Evolutionary conservation across 2,329 filamentous ascomycete genomes (phyloP), one percentile per base, ranked within the genome.

Genomic region (Colletotrichum filicis): DNA sequence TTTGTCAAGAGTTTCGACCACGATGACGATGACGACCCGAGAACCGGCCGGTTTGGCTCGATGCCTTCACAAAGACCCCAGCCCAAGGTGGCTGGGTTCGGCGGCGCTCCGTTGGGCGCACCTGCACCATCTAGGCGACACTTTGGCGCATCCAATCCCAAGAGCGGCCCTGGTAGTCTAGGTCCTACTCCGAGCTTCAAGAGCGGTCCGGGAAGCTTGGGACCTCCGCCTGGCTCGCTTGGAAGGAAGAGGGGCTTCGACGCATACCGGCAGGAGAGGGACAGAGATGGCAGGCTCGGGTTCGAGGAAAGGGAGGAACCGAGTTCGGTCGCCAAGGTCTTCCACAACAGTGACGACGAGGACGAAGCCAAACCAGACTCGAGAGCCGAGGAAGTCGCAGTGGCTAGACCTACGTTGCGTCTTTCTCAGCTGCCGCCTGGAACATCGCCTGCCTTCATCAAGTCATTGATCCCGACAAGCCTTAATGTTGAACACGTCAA

Each of bases 1-100:
- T 98, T 98, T 76, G 91, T 97, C 69, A 96, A 96, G 82, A 95
- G 89, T 68, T 94, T 94, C 77, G 92, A 91, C 57, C 86, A 89
- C 74, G 90, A 92, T 49, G 88, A 89, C 30, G 86, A 88, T 53
- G 85, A 87, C 56, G 82, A 85, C 71, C 80, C 83, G 28, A 79
- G 78, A 49, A 73, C 75, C 59, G 68, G 69, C 35, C 46, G 71
- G 66, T 68, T 72, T 24, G 68, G 68, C 65, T 66, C 71, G 16
- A 62, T 70, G 22, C 63, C 63, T 19, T 52, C 74, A 28, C 52
- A 71, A 60, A 28, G 67, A 11, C 52, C 59, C 37, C 49, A 35
- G 35, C 16, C 61, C n/a, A 70, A 73, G 58, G 32, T 61, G 28
- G 76, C 74, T 57, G 80, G 78, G 55, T 80, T 81, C 58, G 77